Evolutionary conservation across 805 yeast genomes (phyloP).

Genomic region (Candida ulmi): DNA sequence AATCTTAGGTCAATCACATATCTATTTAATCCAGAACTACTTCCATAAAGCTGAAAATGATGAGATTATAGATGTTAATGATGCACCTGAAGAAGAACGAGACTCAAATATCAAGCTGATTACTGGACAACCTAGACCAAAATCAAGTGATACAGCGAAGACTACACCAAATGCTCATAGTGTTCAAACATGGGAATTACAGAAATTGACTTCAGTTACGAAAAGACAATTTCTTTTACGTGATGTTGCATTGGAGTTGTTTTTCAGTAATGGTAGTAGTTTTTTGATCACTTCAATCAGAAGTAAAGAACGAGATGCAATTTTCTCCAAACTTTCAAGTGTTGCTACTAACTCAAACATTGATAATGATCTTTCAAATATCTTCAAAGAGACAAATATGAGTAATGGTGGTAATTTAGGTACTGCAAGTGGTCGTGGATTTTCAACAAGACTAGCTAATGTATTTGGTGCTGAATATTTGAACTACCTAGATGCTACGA

Average conservation of each 20-base stretch:
- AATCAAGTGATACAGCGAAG: conserved; percentile 3
- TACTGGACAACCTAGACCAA: conserved; percentile 37
- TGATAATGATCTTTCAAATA: conserved; percentile 50
- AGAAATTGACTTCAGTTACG: conserved; percentile 55
- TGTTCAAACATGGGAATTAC: conserved; percentile 55
- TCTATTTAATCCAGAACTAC: conserved; percentile 68
- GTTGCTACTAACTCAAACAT: conserved; percentile 43
- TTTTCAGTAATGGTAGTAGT: conserved; percentile 69
- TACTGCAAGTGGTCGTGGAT: conserved; percentile 22
- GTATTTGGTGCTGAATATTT: conserved; percentile 36
- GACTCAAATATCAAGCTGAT: conserved; percentile 69
- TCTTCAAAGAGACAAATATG: conserved; percentile 41
- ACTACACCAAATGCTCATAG: conserved; percentile 34
- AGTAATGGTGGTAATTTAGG: conserved; percentile 28
- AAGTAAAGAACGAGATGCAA: conserved; percentile 47
- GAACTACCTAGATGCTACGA: conserved; percentile 45
- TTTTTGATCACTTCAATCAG: conserved; percentile 60
- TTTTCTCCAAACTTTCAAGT: conserved; percentile 43
- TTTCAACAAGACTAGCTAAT: conserved; percentile 38
- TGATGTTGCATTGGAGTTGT: conserved; percentile 76
- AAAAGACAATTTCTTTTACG: conserved; percentile 72
- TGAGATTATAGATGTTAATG: conserved; percentile 59
- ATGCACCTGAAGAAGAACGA: conserved; percentile 54
- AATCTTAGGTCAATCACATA: conserved; percentile 57
- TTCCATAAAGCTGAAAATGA: conserved; percentile 45